These are phyloP conservation scores for Diplodia scrobiculata DNA, from an alignment of 2,329 filamentous ascomycete species.

Conservation along the genomic window DNA sequence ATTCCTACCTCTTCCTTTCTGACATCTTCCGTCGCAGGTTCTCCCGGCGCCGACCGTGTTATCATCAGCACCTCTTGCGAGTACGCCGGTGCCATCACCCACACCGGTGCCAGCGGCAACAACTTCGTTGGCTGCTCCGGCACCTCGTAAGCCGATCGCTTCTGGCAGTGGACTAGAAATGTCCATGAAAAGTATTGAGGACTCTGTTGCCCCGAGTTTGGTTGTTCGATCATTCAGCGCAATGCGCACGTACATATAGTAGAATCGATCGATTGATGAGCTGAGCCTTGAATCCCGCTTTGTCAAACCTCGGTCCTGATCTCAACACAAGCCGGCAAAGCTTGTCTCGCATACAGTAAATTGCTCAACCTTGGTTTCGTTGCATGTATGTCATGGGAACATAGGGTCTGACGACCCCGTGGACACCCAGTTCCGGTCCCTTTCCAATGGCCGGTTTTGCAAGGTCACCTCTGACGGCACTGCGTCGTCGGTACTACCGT, in stretches of 20 bases:
- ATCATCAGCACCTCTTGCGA: slow-evolving; percentile 61
- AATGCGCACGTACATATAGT: not conserved
- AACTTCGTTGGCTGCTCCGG: slow-evolving; percentile 66
- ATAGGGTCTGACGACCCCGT: too few species aligned
- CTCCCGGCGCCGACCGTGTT: slow-evolving; percentile 68
- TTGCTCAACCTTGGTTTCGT: too few species aligned
- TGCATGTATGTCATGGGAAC: too few species aligned
- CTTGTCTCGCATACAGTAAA: too few species aligned
- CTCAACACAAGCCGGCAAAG: too few species aligned
- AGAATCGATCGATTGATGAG: not conserved
- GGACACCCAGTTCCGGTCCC: too few species aligned
- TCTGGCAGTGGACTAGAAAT: not conserved
- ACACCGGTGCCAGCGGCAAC: slow-evolving; percentile 69
- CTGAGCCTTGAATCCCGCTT: not conserved
- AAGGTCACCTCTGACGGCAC: too few species aligned
- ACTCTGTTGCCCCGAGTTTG: not conserved
- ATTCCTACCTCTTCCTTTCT: not conserved
- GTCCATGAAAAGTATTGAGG: not conserved
- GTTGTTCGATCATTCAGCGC: not conserved
- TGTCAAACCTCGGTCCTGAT: not conserved
- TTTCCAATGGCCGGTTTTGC: too few species aligned
- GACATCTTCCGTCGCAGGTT: slow-evolving; percentile 46
- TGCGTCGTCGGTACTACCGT: too few species aligned
- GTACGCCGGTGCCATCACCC: slow-evolving; percentile 67
- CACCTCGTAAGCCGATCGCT: slow-evolving; percentile 36